A percentile compares a stretch with the other conserved stretches of the same genome.
Conservation (phyloP, 768 basidiomycete species). For the Cubamyces sp. region DNA sequence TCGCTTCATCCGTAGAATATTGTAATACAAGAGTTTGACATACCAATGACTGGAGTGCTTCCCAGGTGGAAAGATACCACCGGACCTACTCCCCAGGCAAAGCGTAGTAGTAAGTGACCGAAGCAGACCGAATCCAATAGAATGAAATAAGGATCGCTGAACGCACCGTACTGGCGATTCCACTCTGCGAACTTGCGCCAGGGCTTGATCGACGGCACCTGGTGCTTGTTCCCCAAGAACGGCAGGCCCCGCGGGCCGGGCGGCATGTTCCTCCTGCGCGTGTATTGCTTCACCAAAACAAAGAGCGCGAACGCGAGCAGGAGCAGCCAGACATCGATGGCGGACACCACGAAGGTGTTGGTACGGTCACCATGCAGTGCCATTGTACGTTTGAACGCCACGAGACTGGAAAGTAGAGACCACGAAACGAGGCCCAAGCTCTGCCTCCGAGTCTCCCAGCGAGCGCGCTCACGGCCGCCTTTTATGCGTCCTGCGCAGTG, state of each 20-base stretch:
- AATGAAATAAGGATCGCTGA: background rate
- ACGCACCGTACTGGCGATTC: conserved; percentile 49
- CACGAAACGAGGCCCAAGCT: no score
- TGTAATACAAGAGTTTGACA: conserved; percentile 1
- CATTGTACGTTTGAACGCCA: background rate
- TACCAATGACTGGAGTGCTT: conserved; percentile 47
- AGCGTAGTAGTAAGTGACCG: conserved; percentile 1
- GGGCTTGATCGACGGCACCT: conserved; percentile 48
- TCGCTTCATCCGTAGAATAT: background rate
- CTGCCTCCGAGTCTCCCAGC: no score
- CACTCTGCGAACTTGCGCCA: conserved; percentile 55
- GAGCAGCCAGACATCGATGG: background rate
- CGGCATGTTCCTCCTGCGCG: conserved; percentile 38
- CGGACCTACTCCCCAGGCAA: conserved; percentile 35
- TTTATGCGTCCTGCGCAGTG: no score
- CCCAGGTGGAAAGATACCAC: conserved; percentile 48
- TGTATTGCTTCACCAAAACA: conserved; percentile 6
- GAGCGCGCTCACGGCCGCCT: no score
- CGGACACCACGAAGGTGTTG: background rate
- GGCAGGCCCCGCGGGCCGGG: conserved; percentile 51
- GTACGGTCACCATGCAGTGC: background rate
- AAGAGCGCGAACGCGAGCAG: background rate
- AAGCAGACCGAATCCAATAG: background rate
- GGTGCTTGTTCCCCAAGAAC: conserved; percentile 49
- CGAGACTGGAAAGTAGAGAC: no score